Evolutionary conservation across 148 eudicot species (phyloP).

Genomic region (Simmondsia chinensis): DNA sequence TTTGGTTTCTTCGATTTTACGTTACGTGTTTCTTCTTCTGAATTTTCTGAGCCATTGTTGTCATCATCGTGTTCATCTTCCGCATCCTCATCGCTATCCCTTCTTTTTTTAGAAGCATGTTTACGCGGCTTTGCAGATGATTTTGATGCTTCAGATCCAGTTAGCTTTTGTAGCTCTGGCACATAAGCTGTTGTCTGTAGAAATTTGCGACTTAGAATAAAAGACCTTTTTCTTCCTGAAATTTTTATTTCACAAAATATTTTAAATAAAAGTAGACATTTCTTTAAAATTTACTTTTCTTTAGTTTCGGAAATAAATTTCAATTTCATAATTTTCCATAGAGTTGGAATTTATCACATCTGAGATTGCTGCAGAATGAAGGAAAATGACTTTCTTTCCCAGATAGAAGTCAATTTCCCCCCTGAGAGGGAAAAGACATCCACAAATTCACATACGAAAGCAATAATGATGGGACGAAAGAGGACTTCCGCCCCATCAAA

Average conservation of each 20-base stretch:
- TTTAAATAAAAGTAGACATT: no score
- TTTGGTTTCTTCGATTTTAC: slow-evolving; percentile 32
- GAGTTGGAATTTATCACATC: no score
- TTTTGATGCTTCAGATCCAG: slow-evolving; percentile 52
- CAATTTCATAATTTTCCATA: no score
- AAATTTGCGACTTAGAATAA: no score
- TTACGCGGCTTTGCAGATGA: slow-evolving; percentile 36
- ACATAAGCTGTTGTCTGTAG: slow-evolving; percentile 97
- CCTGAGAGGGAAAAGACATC: no score
- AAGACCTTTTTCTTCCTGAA: no score
- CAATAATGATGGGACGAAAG: background rate
- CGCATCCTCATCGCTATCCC: slow-evolving; percentile 19
- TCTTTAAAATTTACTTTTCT: no score
- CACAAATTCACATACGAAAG: slow-evolving; percentile 11
- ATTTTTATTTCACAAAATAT: no score
- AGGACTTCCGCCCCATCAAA: background rate
- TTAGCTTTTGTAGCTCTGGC: slow-evolving; percentile 78
- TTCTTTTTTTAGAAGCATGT: slow-evolving; percentile 25
- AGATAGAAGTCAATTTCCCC: no score
- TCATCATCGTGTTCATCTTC: slow-evolving; percentile 15
- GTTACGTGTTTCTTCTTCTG: slow-evolving; percentile 22
- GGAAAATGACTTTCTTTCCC: no score
- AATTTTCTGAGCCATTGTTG: slow-evolving; percentile 14
- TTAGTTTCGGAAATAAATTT: no score
- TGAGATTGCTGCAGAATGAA: no score